Percentiles rank a stretch among this genome's conserved stretches.
Conservation (phyloP, 2,329 filamentous ascomycete genomes). For the Aaosphaeria pasadenensis region DNA sequence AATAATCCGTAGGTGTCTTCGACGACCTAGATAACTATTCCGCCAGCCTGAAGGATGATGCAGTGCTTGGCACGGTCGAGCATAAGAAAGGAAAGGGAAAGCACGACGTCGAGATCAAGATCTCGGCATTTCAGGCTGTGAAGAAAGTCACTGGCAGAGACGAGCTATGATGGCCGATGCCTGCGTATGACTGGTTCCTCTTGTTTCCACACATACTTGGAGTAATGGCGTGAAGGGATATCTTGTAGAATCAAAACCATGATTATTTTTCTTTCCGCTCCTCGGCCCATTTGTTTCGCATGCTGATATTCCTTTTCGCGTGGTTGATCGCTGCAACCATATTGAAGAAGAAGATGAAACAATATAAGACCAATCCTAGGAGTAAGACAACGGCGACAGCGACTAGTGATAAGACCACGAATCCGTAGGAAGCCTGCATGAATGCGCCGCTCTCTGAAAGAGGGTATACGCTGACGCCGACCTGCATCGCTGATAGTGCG, state of each 20-base stretch:
- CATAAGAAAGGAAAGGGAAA: constrained; percentile 22
- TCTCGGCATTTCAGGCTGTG: constrained; percentile 27
- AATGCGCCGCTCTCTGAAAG: constrained; percentile 21
- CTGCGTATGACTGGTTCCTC: background rate
- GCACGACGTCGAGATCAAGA: constrained; percentile 24
- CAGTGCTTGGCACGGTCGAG: constrained; percentile 23
- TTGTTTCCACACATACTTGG: background rate
- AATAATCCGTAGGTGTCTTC: constrained; percentile 19
- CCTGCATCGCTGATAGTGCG: constrained; percentile 38
- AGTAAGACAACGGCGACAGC: constrained; percentile 25
- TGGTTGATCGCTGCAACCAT: constrained; percentile 35
- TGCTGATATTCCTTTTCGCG: constrained; percentile 37
- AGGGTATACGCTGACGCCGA: constrained; percentile 26
- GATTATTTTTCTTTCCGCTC: constrained; percentile 5
- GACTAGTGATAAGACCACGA: constrained; percentile 36
- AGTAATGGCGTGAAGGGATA: background rate
- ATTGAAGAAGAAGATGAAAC: constrained; percentile 32
- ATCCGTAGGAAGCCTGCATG: constrained; percentile 24
- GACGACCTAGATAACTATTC: constrained; percentile 30
- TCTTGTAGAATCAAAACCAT: background rate
- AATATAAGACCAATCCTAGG: constrained; percentile 25
- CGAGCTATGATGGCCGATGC: constrained; percentile 18
- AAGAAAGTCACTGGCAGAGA: constrained; percentile 13
- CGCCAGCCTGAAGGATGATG: constrained; percentile 26
- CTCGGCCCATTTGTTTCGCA: constrained; percentile 1